Base-by-base conservation (phyloP, 179 eudicot species). In the Gypsophila paniculata region DNA sequence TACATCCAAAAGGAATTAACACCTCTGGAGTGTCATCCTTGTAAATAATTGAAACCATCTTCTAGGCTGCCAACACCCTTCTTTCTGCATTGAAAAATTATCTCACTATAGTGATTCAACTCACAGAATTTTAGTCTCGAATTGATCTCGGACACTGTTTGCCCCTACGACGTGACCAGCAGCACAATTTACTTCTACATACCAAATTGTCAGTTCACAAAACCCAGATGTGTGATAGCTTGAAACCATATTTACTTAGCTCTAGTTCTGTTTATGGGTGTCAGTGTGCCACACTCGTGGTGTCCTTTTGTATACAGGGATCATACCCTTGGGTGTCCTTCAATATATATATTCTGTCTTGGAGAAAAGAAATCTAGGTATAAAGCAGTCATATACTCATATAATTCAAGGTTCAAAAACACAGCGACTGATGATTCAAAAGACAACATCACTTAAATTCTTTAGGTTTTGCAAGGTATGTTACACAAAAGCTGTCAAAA, bases 381-480 rank as follows among this genome's bases (percentile, higher is more conserved):
- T 39, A 39, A 39, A 64, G 48, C 52, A 44, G 11, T 39, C 25
- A 64, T 15, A 19, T 19, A 17, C 9, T 11, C 25, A 39, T 38
- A 39, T n/a, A n/a, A n/a, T n/a, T n/a, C n/a, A n/a, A n/a, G n/a
- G 51, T 42, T 64, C 38, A 23, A 23, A 64, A 64, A 39, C 52
- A 19, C 17, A 42, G 6, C 4, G 52, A 64, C 17, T 63, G 18
- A 34, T 32, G 48, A 63, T 19, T 7, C 21, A 63, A 36, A 63
- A 36, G 68, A 38, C 44, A 32, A 26, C 23, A 63, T 39, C 22
- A 63, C 9, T 46, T 48, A 54, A 23, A 66, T 23, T 22, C 9
- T 38, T 19, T 46, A 17, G 12, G 49, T 15, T 46, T 66, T 46
- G 25, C 13, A n/a, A 49, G 44, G 52, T 46, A 13, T 6, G 57